Base-by-base conservation (phyloP, 805 yeast genomes). In the Candida nemodendra region DNA sequence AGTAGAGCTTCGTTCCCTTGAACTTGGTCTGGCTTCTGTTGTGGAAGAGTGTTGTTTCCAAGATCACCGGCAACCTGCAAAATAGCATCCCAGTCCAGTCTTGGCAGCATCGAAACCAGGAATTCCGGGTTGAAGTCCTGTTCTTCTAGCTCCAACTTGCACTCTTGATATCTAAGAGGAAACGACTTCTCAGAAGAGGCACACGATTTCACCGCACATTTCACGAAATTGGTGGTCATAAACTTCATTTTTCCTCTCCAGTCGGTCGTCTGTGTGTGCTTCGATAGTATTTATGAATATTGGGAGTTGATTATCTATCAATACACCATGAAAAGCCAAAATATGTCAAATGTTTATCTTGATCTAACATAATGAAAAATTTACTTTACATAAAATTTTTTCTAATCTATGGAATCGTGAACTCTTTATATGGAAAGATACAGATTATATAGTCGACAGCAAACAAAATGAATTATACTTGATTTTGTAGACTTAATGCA, bases 191-290 rank as follows among this genome's bases (percentile, higher is more conserved):
- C 74, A 5, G 91, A 74, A 11, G 79, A 66, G 30, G 82, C 88
- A 57, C 99, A 93, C 2, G 79, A 54, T 55, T 83, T 81, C 44
- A 88, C 84, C 0, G 98, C 89, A 64, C 99, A 93, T 59, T 84
- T 88, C 45, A 93, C 95, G 64, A 93, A 93, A 64, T 93, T 93
- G 9, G 97, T 86, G n/a, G 99, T 91, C 18, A 93, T 68, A 54
- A 91, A 79, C 66, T 93, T 91, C 99, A 91, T 91, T 21, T 12
- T 30, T n/a, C 17, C 17, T 11, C n/a, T n/a, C n/a, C n/a, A n/a
- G n/a, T n/a, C n/a, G n/a, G n/a, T n/a, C n/a, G n/a, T n/a, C n/a
- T n/a, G n/a, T n/a, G n/a, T n/a, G n/a, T n/a, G n/a, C n/a, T n/a
- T n/a, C n/a, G n/a, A n/a, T n/a, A n/a, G n/a, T n/a, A n/a, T n/a